These are phyloP conservation scores for Colletotrichum cereale DNA, from an alignment of 2,329 filamentous ascomycete genomes.

Conservation along the genomic window DNA sequence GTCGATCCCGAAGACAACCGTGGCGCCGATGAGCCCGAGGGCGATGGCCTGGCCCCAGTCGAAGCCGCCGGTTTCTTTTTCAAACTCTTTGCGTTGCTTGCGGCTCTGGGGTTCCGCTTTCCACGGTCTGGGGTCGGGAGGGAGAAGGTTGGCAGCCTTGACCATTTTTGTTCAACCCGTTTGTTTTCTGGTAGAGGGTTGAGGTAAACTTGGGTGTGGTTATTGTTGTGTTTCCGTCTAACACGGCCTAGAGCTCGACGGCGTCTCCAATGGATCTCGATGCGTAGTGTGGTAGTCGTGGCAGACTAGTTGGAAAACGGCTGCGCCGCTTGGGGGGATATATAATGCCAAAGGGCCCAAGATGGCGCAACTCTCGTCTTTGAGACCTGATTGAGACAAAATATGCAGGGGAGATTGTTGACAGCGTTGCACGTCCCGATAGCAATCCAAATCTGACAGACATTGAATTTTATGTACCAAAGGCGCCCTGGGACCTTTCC, in stretches of 20 bases:
- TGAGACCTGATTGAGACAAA: neutral
- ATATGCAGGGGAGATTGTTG: constrained; percentile 6
- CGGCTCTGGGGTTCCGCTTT: constrained; percentile 55
- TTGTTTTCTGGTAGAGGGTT: neutral
- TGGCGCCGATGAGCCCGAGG: constrained; percentile 53
- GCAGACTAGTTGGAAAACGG: neutral
- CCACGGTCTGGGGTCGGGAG: constrained; percentile 51
- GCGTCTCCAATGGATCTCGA: neutral
- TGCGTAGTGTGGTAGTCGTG: neutral
- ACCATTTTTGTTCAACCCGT: constrained; percentile 16
- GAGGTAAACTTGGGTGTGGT: neutral
- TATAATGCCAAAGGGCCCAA: constrained; percentile 25
- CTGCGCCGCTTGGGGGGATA: constrained; percentile 5
- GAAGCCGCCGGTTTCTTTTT: constrained; percentile 55
- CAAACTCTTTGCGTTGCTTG: constrained; percentile 52
- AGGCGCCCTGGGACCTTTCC: neutral
- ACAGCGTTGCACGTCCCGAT: neutral
- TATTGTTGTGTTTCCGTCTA: neutral
- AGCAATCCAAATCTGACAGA: neutral
- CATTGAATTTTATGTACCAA: constrained; percentile 8
- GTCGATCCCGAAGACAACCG: constrained; percentile 55
- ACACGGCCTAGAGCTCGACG: neutral
- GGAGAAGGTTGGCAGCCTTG: constrained; percentile 41
- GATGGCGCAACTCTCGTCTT: constrained; percentile 8
- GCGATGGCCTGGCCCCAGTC: constrained; percentile 55